These are phyloP conservation scores for Podaxis sp. DNA, from an alignment of 768 basidiomycete species.

Conservation along the genomic window DNA sequence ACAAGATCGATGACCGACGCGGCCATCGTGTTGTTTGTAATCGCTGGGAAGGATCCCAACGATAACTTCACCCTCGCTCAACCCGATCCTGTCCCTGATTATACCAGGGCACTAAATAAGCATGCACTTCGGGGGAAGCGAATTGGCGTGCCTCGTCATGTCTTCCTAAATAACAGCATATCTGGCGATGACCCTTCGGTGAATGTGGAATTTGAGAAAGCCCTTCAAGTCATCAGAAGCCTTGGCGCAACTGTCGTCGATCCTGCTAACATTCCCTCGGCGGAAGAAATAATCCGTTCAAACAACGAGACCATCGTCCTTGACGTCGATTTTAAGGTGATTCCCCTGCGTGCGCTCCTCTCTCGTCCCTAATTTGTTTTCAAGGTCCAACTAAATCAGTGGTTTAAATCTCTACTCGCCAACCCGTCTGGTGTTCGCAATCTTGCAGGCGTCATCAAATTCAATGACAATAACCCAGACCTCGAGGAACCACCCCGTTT, in stretches of 20 bases:
- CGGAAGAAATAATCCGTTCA: conserved; percentile 45
- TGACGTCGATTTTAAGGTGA: conserved; percentile 59
- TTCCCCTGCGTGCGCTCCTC: neutral
- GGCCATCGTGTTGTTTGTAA: conserved; percentile 54
- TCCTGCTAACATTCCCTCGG: conserved; percentile 60
- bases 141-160: conserved; percentile 51
- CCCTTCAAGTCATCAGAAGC: conserved; percentile 33
- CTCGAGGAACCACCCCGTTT: conserved; percentile 46
- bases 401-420: conserved; percentile 43
- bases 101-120: conserved; percentile 47
- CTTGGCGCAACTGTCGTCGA: conserved; percentile 58
- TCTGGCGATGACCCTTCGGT: conserved; percentile 36
- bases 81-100: conserved; percentile 54
- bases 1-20: conserved; percentile 53
- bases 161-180: conserved; percentile 34
- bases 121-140: conserved; percentile 50
- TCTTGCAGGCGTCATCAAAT: conserved; percentile 57
- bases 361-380: neutral
- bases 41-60: conserved; percentile 54
- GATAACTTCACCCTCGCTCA: conserved; percentile 56
- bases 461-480: conserved; percentile 51
- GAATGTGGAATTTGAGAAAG: conserved; percentile 38
- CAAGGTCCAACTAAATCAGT: conserved; percentile 54
- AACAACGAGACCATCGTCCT: conserved; percentile 58
- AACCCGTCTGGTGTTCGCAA: conserved; percentile 57